Base-by-base conservation (phyloP, 108 stramenopile genomes). In the Nitzschia sp. region DNA sequence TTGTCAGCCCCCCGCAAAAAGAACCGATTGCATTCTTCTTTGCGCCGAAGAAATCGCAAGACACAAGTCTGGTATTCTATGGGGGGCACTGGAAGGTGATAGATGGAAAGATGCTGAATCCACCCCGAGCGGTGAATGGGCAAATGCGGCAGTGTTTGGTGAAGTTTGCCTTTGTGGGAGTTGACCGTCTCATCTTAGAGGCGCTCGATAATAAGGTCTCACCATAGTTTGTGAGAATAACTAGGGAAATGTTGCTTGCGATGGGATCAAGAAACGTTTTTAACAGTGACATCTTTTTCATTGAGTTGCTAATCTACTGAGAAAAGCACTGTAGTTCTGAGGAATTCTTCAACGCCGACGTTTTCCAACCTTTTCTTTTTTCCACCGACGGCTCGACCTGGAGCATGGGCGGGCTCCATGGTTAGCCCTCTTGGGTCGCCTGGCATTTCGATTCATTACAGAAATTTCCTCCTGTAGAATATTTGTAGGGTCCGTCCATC, bases 341-440 rank as follows among this genome's bases (percentile, higher is more conserved):
- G n/a, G n/a, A n/a, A n/a, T 5, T 61, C 34, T 6, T 46, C 69
- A 38, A 41, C 78, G 78, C 1, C 72, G 47, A 52, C 71, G 72
- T 27, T 79, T 79, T 1, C 78, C 78, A 60, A 79, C 58, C n/a
- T 58, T 35, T 25, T 68, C 75, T 13, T 71, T 73, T 72, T 85
- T 86, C 53, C 57, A 69, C 53, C 86, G 71, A 66, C 90, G 80
- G 32, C 74, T 58, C 38, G 48, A 44, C 35, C 83, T 70, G 11
- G 90, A 91, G 63, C 86, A 88, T 16, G 90, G 86, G 15, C 90
- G 69, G 35, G 78, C 73, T 2, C 90, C 90, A 35, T 85, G 72
- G 63, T 91, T 91, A 0, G 90, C 83, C 38, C 74, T 71, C 61
- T 86, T 91, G 0, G 86, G 57, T 46, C 71, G 71, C 26, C 90